A percentile compares a stretch with the other conserved stretches of the same genome.
Conservation (phyloP, 169 alveolate species). For the Eimeria praecox region DNA sequence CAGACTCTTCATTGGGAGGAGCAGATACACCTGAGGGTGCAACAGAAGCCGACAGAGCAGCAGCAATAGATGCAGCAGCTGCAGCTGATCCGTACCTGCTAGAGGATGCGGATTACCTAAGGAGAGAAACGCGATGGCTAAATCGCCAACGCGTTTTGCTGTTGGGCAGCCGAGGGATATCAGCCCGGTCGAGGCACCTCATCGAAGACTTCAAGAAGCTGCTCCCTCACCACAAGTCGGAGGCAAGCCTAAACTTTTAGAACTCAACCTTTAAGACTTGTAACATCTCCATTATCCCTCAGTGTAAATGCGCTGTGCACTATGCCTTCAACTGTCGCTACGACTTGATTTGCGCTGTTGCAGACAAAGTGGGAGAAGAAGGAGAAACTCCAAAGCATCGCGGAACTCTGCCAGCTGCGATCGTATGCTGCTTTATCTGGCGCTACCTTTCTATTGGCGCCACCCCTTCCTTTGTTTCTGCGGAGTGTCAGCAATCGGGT, state of each 20-base stretch:
- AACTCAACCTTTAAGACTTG: conserved; percentile 86
- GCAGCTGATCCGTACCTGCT: conserved; percentile 92
- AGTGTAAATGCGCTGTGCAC: background rate
- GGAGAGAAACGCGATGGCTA: conserved; percentile 93
- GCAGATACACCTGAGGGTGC: conserved; percentile 1
- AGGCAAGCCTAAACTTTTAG: conserved; percentile 85
- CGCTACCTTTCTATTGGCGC: background rate
- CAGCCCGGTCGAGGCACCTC: conserved; percentile 95
- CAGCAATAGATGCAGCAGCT: conserved; percentile 67
- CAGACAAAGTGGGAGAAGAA: conserved; percentile 94
- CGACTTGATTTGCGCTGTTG: background rate
- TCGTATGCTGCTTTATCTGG: conserved; percentile 2
- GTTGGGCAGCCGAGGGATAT: conserved; percentile 97
- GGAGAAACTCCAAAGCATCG: conserved; percentile 89
- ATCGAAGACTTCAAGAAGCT: conserved; percentile 96
- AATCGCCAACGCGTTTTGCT: conserved; percentile 97
- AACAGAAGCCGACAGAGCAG: background rate
- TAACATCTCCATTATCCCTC: background rate
- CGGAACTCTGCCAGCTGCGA: conserved; percentile 89
- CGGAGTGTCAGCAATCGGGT: conserved; percentile 79
- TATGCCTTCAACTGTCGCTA: background rate
- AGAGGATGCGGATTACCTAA: conserved; percentile 91
- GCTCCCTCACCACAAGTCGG: conserved; percentile 99
- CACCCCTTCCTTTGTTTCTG: background rate
- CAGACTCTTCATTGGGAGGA: background rate